A percentile compares a stretch with the other conserved stretches of the same genome.
These are phyloP conservation scores for Citrus mangshanensis DNA, from an alignment of 345 rosid genomes.

Conservation along the genomic window DNA sequence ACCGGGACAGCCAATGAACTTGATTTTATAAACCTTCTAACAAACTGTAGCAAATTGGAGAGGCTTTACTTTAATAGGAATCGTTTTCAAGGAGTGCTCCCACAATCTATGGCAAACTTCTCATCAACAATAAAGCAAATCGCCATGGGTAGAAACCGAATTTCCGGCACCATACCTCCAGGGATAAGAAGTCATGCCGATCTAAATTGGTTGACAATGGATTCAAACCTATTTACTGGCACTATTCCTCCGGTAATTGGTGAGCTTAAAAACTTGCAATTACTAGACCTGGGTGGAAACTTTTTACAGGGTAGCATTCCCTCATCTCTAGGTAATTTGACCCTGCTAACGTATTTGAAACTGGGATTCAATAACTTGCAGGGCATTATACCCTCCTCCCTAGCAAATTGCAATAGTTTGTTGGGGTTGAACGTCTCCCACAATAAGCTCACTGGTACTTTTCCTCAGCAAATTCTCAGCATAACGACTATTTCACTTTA, in stretches of 20 bases:
- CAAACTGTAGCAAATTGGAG: too few relatives aligned
- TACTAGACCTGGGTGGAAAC: neutral
- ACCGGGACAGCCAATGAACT: too few relatives aligned
- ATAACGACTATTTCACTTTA: too few relatives aligned
- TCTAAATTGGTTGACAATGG: neutral
- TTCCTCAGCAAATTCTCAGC: neutral
- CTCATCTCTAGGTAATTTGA: neutral
- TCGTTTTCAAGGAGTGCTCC: neutral
- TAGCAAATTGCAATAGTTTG: neutral
- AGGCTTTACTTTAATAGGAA: too few relatives aligned
- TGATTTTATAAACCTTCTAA: too few relatives aligned
- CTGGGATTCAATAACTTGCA: neutral
- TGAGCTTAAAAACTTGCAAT: neutral
- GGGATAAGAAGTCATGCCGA: conserved; percentile 17
- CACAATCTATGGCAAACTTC: conserved; percentile 1
- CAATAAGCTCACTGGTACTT: conserved; percentile 13
- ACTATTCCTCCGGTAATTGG: conserved; percentile 2
- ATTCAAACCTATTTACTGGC: conserved; percentile 1
- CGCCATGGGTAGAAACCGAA: neutral
- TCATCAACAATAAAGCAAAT: neutral
- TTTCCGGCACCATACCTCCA: neutral
- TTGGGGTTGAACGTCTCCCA: neutral
- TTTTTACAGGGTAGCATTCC: conserved; percentile 15
- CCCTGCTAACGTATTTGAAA: neutral
- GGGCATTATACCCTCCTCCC: conserved; percentile 15